Evolutionary conservation across 768 basidiomycete species (phyloP), one percentile per base, ranked within the genome.

Genomic region (Suillus paluster): DNA sequence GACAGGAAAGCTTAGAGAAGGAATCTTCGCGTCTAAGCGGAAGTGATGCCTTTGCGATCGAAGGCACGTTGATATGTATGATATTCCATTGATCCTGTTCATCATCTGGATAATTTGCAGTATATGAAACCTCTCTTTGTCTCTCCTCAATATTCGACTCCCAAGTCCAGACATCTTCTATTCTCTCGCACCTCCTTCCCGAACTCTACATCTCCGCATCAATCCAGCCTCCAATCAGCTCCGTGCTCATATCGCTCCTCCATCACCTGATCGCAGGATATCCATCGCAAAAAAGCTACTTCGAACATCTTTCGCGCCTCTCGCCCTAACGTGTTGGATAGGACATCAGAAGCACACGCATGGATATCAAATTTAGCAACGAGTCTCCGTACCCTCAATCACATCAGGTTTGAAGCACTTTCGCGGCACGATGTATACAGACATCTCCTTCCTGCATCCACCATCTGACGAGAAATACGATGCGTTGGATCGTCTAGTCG

Each of bases 1-100:
- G 59, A 2, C 60, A 93, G 91, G 91, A 46, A 93, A 92, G 70
- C 77, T 93, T 8, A 81, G 91, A 55, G 91, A 93, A 73, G 91
- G 91, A 0, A 77, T 92, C 4, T 79, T 81, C 8, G 84, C 91
- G 0, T 84, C 87, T 2, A 76, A 77, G 33, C 81, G 91, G 60
- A 77, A 62, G n/a, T 21, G 91, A 91, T 69, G 61, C 58, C 3
- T 91, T 93, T 67, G 82, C 88, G 2, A 58, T 87, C 14, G 88
- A 92, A 84, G 91, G 91, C 90, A 61, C 44, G 79, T 59, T 53
- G 42, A 8, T 30, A 45, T 30, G 25, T 30, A 45, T 30, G 25
- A 27, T n/a, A 4, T 57, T 38, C n/a, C 25, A 4, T 38, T 57
- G 14, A 42, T 58, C 34, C n/a, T 36, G 19, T 15, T 9, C 30